Percentiles rank a stretch among this genome's conserved stretches.
phyloP scores from a whole-genome alignment of 208 protist species.

The Trypanosoma vivax region DNA sequence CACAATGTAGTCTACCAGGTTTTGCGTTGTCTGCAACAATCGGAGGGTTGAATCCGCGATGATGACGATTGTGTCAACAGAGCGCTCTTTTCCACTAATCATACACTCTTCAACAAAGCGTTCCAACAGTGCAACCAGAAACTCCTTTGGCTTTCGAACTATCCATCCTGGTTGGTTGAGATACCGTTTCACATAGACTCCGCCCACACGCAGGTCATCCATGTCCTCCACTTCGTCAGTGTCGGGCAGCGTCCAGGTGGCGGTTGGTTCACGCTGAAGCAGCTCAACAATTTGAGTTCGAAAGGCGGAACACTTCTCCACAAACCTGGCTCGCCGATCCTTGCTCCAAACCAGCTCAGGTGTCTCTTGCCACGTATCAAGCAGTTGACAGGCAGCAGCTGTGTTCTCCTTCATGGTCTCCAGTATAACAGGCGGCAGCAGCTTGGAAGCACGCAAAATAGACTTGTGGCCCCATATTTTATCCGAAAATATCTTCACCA shows the following conservation, averaged over 20 bases:
- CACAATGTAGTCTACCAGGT: conserved; percentile 52
- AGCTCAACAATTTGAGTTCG: conserved; percentile 25
- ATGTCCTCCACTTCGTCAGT: not conserved
- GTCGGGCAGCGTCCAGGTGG: conserved; percentile 46
- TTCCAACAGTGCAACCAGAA: conserved; percentile 64
- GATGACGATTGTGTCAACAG: conserved; percentile 27
- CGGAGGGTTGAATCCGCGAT: conserved; percentile 36
- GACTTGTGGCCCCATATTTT: conserved; percentile 87
- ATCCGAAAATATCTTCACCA: conserved; percentile 62
- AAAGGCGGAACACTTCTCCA: conserved; percentile 18
- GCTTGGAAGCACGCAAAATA: conserved; percentile 49
- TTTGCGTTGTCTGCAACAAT: conserved; percentile 38
- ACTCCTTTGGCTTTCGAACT: conserved; percentile 80
- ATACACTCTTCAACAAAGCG: conserved; percentile 34
- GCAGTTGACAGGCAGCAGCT: conserved; percentile 60
- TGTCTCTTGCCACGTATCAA: conserved; percentile 86
- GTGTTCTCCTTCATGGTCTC: conserved; percentile 88
- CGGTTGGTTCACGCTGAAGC: conserved; percentile 26
- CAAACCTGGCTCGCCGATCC: conserved; percentile 44
- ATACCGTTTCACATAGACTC: conserved; percentile 78
- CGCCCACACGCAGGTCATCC: conserved; percentile 57
- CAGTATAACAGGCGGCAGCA: conserved; percentile 86
- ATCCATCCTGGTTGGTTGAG: conserved; percentile 70
- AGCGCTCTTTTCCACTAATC: not conserved
- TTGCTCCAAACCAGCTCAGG: conserved; percentile 92